These are phyloP conservation scores for Aspergillus sp. DNA, from an alignment of 2,329 filamentous ascomycete genomes.

Conservation along the genomic window DNA sequence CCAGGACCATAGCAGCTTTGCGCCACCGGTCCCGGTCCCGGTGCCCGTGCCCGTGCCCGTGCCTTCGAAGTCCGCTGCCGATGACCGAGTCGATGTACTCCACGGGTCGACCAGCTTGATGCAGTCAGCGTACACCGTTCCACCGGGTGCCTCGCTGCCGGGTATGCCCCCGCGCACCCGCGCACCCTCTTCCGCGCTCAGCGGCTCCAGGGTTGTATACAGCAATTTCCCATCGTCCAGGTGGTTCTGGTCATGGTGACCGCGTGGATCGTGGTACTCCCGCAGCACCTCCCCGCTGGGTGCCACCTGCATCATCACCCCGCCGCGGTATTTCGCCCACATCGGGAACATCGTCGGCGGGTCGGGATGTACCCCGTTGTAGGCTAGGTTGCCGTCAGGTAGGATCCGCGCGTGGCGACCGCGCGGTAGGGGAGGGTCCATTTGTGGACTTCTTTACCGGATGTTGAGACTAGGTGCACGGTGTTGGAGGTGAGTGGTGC, in stretches of 20 bases:
- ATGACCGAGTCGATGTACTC: slow-evolving; percentile 3
- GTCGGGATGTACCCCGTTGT: slow-evolving; percentile 36
- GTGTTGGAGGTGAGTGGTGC: not conserved
- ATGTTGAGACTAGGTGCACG: not conserved
- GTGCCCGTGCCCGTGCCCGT: not conserved
- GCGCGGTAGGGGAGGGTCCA: slow-evolving; percentile 38
- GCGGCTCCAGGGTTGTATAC: slow-evolving; percentile 37
- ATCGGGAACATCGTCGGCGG: slow-evolving; percentile 35
- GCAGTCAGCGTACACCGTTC: not conserved
- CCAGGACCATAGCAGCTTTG: slow-evolving; percentile 38
- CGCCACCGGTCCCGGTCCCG: slow-evolving; percentile 8
- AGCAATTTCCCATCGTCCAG: slow-evolving; percentile 36
- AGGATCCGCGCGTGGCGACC: slow-evolving; percentile 39
- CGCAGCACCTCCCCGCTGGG: slow-evolving; percentile 31
- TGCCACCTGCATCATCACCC: slow-evolving; percentile 38
- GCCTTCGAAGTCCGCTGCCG: slow-evolving; percentile 14
- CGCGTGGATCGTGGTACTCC: slow-evolving; percentile 35
- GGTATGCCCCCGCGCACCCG: not conserved
- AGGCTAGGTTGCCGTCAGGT: slow-evolving; percentile 37
- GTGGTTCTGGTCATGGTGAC: slow-evolving; percentile 42
- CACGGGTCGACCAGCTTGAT: not conserved
- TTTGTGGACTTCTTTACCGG: slow-evolving; percentile 29
- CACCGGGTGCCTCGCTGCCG: not conserved
- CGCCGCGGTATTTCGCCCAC: slow-evolving; percentile 41
- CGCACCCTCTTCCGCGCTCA: slow-evolving; percentile 13